Evolutionary conservation across 2,329 filamentous ascomycete species (phyloP), one percentile per base, ranked within the genome.

Genomic region (Passalora sequoiae): DNA sequence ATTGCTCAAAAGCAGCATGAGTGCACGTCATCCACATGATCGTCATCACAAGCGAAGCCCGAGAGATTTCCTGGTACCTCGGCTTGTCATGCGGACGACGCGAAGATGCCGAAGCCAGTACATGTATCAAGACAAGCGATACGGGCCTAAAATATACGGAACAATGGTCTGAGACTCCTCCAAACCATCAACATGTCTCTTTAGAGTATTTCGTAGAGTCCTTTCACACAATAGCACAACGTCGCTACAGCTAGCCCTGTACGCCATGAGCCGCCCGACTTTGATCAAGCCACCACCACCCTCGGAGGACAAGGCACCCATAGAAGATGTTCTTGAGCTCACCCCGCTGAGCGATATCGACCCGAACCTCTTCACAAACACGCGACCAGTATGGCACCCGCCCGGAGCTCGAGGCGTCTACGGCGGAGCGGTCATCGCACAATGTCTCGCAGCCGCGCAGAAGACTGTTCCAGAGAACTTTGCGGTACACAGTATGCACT

Each of bases 401-500:
- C 83, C 86, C 0, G 89, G 88, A 15, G 92, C 92, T 2, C 81
- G 92, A 41, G 92, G 92, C 48, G 89, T 98, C 67, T 98, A 88
- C 61, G 92, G 92, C 63, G 92, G 92, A 61, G 82, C 86, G 44
- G 89, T 94, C 27, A 96, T 98, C 56, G 89, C 91, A 36, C 91
- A 97, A 74, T 89, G 79, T 60, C 82, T 96, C 19, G 78, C 85
- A 33, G 88, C 92, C 2, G 92, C 88, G 17, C 89, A 95, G 66
- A 80, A 81, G 61, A 98, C 92, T 6, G 86, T 98, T 2, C 83
- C 84, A 0, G 65, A 73, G 19, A 75, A 86, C 62, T 96, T 95
- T 67, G 78, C 82, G 47, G 81, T 92, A 38, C 92, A 98, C 73
- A 91, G 84, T 62, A 96, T 94, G 85, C 92, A 98, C 76, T 97